These are phyloP conservation scores for Gossypium longicalyx DNA, from an alignment of 345 rosid genomes.

Conservation along the genomic window DNA sequence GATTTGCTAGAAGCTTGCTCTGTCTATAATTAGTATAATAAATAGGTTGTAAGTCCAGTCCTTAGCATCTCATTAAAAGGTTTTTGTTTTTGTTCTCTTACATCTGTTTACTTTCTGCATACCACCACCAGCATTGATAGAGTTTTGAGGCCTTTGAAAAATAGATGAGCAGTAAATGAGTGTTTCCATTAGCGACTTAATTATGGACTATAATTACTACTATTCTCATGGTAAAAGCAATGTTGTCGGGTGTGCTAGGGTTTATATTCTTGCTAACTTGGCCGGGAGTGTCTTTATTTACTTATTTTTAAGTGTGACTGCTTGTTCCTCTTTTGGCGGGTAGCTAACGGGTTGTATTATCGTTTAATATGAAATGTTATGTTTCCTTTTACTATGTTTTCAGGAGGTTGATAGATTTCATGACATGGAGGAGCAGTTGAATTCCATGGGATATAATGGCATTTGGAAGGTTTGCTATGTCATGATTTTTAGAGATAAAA, in stretches of 20 bases:
- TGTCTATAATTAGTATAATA: background rate
- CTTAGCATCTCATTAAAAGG: background rate
- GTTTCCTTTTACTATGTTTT: constrained; percentile 15
- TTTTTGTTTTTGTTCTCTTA: background rate
- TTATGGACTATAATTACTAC: background rate
- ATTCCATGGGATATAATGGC: constrained; percentile 60
- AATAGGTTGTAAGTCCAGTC: background rate
- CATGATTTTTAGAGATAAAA: background rate
- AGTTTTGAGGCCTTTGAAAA: background rate
- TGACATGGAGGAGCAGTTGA: constrained; percentile 69
- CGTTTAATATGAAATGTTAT: background rate
- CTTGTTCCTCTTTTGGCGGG: background rate
- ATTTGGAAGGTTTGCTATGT: constrained; percentile 72
- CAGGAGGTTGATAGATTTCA: constrained; percentile 94
- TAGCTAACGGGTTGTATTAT: background rate
- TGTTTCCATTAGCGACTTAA: background rate
- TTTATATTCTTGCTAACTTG: background rate
- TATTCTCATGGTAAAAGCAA: background rate
- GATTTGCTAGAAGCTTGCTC: background rate
- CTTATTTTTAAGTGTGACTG: background rate
- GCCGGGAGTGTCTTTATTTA: background rate
- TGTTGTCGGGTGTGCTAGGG: background rate
- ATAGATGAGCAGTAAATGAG: background rate
- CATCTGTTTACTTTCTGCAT: background rate
- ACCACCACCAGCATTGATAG: background rate